A percentile compares a stretch with the other conserved stretches of the same genome.
Conservation (phyloP, 345 rosid species). For the Lagerstroemia speciosa region DNA sequence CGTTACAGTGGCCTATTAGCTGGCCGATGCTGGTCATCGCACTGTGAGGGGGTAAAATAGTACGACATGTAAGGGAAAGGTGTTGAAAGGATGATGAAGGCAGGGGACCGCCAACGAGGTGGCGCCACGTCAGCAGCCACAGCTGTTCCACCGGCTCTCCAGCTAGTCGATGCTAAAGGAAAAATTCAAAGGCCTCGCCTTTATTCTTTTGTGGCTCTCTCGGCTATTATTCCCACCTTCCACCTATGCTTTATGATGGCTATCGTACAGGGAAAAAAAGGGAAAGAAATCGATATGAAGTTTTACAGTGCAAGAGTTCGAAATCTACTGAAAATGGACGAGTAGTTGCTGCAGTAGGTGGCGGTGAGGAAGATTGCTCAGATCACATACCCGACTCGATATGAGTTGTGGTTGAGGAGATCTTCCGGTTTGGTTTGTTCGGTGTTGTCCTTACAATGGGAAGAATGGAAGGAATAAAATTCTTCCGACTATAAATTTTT, state of each 20-base stretch:
- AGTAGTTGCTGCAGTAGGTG: no score
- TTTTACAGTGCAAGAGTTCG: no score
- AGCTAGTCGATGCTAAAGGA: conserved; percentile 10
- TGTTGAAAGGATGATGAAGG: neutral
- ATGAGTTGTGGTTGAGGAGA: no score
- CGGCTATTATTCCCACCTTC: neutral
- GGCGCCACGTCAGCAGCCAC: neutral
- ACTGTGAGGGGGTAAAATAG: neutral
- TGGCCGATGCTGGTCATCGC: conserved; percentile 11
- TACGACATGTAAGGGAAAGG: neutral
- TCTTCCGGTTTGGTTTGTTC: no score
- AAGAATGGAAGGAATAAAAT: no score
- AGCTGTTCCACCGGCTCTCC: conserved; percentile 6
- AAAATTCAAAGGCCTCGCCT: neutral
- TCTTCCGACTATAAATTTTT: no score
- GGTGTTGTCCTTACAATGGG: no score
- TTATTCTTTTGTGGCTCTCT: conserved; percentile 9
- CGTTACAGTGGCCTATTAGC: conserved; percentile 13
- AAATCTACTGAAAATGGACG: no score
- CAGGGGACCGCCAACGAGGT: neutral
- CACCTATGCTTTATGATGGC: neutral
- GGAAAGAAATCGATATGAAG: no score
- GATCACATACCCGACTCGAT: no score
- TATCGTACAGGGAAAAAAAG: no score
- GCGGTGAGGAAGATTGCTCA: no score